A percentile compares a stretch with the other conserved stretches of the same genome.
phyloP scores from a whole-genome alignment of 139 green algal genomes.

The Coccomyxa sp. region DNA sequence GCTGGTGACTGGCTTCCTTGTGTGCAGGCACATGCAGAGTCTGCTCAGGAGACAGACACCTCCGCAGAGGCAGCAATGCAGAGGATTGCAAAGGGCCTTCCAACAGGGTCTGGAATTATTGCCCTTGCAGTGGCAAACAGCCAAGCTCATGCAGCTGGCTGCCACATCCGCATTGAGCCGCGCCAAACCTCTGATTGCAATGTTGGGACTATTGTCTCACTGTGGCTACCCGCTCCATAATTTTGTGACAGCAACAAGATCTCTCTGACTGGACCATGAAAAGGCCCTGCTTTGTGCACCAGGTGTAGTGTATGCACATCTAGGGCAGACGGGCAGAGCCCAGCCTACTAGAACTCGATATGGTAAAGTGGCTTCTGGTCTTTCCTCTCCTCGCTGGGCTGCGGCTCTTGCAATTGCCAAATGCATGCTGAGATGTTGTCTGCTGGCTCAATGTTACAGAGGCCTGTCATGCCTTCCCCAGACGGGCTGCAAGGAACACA shows the following conservation, averaged over 20 bases:
- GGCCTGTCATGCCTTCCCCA: background rate
- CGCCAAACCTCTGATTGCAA: background rate
- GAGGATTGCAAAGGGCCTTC: background rate
- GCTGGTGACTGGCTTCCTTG: too few relatives aligned
- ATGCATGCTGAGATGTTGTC: constrained; percentile 1
- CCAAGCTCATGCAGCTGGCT: background rate
- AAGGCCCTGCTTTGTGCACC: background rate
- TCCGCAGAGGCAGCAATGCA: background rate
- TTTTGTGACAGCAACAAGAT: background rate
- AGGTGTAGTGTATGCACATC: background rate
- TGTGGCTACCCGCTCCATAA: background rate
- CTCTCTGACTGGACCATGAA: background rate
- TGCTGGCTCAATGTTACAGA: background rate
- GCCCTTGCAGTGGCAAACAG: background rate
- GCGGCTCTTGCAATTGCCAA: background rate
- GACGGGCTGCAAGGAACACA: background rate
- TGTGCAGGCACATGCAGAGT: too few relatives aligned
- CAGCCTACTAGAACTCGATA: background rate
- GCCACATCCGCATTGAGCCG: background rate
- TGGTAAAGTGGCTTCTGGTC: background rate
- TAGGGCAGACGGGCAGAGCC: background rate
- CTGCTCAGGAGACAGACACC: background rate
- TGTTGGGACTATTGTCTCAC: background rate
- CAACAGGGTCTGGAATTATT: background rate
- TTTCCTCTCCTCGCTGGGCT: background rate